Percentiles rank a stretch among this genome's conserved stretches.
Conservation (phyloP, 495 filamentous ascomycete genomes). For the Thermothielavioides terrestris region DNA sequence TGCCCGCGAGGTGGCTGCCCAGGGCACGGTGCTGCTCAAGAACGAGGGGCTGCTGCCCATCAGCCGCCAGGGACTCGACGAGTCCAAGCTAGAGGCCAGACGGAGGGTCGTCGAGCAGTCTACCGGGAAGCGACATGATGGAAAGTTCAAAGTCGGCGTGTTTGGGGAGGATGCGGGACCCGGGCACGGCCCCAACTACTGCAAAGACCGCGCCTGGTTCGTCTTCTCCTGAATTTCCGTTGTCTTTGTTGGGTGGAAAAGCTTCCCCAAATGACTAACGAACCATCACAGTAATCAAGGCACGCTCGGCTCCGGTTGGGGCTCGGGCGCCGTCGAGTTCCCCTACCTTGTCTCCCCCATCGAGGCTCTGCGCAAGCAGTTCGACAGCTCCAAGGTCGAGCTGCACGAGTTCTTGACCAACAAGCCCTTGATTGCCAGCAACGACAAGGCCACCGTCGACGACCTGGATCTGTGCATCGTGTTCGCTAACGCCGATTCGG, state of each 20-base stretch:
- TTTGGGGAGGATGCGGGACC: slow-evolving; percentile 81
- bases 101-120: slow-evolving; percentile 13
- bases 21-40: slow-evolving; percentile 81
- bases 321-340: slow-evolving; percentile 80
- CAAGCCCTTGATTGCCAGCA: slow-evolving; percentile 18
- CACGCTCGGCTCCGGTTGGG: slow-evolving; percentile 82
- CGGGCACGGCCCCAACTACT: slow-evolving; percentile 61
- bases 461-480: slow-evolving; percentile 61
- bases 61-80: slow-evolving; percentile 40
- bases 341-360: slow-evolving; percentile 69
- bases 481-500: slow-evolving; percentile 54
- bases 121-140: slow-evolving; percentile 17
- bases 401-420: slow-evolving; percentile 56
- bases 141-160: slow-evolving; percentile 57
- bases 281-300: slow-evolving; percentile 62
- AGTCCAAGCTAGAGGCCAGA: slow-evolving; percentile 22
- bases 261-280: slow-evolving; percentile 11
- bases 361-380: slow-evolving; percentile 54
- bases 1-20: slow-evolving; percentile 65
- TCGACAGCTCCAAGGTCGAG: slow-evolving; percentile 51
- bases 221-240: background rate
- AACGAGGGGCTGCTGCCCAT: slow-evolving; percentile 63
- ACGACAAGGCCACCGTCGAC: slow-evolving; percentile 24
- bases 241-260: background rate
- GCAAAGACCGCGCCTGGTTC: slow-evolving; percentile 49